A percentile compares a stretch with the other conserved stretches of the same genome.
Conservation (phyloP, 192 early-diverging fungal genomes). For the Chytriomyces hyalinus region DNA sequence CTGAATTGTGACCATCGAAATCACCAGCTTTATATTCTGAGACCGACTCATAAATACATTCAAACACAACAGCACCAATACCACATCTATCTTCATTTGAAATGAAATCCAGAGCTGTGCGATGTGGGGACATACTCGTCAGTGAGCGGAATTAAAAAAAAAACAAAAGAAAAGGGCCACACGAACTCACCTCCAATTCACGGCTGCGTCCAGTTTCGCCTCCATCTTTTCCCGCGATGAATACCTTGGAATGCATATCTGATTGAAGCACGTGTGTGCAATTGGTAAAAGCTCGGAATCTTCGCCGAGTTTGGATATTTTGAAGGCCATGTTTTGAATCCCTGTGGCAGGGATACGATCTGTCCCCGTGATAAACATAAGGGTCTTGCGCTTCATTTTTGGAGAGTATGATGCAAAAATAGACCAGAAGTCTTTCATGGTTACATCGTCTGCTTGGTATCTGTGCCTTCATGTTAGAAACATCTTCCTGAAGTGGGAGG, state of each 20-base stretch:
- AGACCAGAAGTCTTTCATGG: conserved; percentile 81
- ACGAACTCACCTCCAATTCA: conserved; percentile 60
- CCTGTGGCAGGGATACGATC: conserved; percentile 78
- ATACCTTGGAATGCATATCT: conserved; percentile 79
- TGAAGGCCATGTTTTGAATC: conserved; percentile 58
- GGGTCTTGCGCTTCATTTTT: conserved; percentile 71
- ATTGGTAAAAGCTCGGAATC: conserved; percentile 83
- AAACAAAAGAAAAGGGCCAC: conserved; percentile 4
- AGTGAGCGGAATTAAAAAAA: background rate
- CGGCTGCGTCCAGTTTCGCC: conserved; percentile 70
- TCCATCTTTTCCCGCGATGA: conserved; percentile 70
- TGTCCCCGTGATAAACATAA: conserved; percentile 88
- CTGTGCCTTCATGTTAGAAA: conserved; percentile 52
- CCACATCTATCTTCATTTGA: conserved; percentile 30
- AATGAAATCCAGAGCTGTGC: conserved; percentile 33
- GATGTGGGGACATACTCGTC: background rate
- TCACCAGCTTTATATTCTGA: too few relatives aligned
- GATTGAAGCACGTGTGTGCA: conserved; percentile 85
- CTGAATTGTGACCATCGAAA: too few relatives aligned
- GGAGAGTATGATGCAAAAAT: conserved; percentile 67
- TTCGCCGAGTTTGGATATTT: conserved; percentile 53
- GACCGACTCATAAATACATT: background rate
- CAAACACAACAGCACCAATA: background rate
- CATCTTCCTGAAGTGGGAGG: conserved; percentile 60
- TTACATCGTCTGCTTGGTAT: conserved; percentile 65